phyloP scores from a whole-genome alignment of 2,329 filamentous ascomycete species.

The Exophiala viscosa region DNA sequence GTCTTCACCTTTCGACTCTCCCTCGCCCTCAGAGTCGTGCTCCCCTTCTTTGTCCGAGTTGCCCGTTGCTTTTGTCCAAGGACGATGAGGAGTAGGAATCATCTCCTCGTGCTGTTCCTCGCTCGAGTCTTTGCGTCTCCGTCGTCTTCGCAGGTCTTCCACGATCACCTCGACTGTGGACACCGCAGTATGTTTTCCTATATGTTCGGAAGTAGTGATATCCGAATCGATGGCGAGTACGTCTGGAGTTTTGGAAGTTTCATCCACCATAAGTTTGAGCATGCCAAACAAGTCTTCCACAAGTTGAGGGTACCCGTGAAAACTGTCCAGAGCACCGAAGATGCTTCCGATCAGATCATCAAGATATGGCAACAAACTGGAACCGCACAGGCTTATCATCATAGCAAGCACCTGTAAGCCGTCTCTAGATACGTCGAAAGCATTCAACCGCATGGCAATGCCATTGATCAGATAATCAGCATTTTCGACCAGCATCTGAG shows the following conservation, averaged over 20 bases:
- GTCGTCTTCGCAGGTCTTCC: constrained; percentile 34
- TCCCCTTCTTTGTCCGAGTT: constrained; percentile 27
- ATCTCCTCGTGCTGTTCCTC: constrained; percentile 25
- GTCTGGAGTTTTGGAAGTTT: constrained; percentile 62
- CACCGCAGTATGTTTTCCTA: constrained; percentile 32
- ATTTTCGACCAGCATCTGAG: constrained; percentile 79
- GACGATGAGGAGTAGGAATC: constrained; percentile 27
- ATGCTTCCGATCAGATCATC: constrained; percentile 89
- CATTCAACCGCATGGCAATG: constrained; percentile 81
- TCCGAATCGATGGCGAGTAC: constrained; percentile 42
- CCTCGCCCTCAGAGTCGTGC: constrained; percentile 3
- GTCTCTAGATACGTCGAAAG: constrained; percentile 86
- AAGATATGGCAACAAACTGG: constrained; percentile 76
- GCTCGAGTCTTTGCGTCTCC: constrained; percentile 30
- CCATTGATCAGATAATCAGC: constrained; percentile 97
- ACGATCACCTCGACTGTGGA: constrained; percentile 35
- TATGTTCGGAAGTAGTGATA: constrained; percentile 27
- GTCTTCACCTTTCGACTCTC: constrained; percentile 1
- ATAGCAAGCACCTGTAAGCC: constrained; percentile 86
- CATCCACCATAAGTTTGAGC: constrained; percentile 75
- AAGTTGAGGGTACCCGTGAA: constrained; percentile 84
- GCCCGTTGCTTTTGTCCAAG: constrained; percentile 27
- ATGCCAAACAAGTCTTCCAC: constrained; percentile 83
- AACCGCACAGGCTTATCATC: constrained; percentile 87
- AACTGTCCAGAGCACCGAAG: constrained; percentile 89